phyloP scores from a whole-genome alignment of 2,329 filamentous ascomycete species.

The Colletotrichum karsti region DNA sequence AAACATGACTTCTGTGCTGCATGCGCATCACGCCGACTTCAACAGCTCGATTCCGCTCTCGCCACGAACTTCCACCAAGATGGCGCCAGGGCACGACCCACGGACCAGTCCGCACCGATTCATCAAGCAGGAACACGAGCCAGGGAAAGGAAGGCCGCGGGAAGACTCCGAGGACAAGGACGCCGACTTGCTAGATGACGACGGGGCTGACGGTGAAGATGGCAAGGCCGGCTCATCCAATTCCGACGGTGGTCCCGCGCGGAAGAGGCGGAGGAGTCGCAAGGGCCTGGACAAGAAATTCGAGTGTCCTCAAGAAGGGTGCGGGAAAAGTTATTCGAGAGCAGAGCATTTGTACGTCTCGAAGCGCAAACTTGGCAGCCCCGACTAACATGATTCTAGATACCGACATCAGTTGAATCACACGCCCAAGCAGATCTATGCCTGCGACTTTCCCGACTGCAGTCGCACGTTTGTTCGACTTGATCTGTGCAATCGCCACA shows the following conservation, averaged over 20 bases:
- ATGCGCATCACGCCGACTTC: conserved; percentile 47
- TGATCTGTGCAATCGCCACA: conserved; percentile 87
- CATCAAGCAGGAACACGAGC: conserved; percentile 49
- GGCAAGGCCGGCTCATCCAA: conserved; percentile 59
- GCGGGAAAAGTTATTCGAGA: conserved; percentile 95
- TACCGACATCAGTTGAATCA: conserved; percentile 96
- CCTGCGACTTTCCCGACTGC: conserved; percentile 92
- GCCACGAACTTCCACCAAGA: conserved; percentile 47
- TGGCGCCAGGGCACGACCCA: conserved; percentile 52
- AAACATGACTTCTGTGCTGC: conserved; percentile 52
- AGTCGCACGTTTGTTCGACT: conserved; percentile 90
- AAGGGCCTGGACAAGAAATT: conserved; percentile 85
- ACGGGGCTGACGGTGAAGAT: conserved; percentile 46
- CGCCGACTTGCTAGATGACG: conserved; percentile 49
- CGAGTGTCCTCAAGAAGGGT: conserved; percentile 85
- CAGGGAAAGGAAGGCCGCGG: conserved; percentile 48
- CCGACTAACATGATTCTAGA: conserved; percentile 47
- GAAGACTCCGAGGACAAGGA: conserved; percentile 53
- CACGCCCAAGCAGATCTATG: conserved; percentile 93
- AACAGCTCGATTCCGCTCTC: conserved; percentile 47
- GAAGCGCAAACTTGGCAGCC: background rate
- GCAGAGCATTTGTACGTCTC: conserved; percentile 86
- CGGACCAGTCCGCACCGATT: conserved; percentile 44
- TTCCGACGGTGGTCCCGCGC: conserved; percentile 57
- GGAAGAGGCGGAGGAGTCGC: conserved; percentile 75